phyloP scores from a whole-genome alignment of 257 asterid species.

The Primulina tabacum region DNA sequence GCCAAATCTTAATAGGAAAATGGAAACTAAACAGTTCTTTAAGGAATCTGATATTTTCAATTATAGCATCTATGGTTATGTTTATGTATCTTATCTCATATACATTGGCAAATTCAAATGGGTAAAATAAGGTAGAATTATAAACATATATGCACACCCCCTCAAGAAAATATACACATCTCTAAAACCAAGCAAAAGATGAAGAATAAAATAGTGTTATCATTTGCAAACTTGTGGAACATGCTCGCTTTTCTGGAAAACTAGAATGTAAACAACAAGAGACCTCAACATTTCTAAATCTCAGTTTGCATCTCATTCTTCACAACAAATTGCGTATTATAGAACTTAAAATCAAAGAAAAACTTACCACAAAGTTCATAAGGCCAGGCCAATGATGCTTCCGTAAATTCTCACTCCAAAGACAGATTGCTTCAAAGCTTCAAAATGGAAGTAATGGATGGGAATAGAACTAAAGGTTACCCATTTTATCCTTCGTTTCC shows the following conservation, averaged over 20 bases:
- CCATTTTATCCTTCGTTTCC: too few species aligned
- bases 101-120: not conserved
- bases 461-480: too few species aligned
- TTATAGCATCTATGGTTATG: not conserved
- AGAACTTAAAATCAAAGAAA: too few species aligned
- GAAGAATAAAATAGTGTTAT: not conserved
- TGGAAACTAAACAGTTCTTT: conserved; percentile 10
- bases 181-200: not conserved
- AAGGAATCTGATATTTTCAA: not conserved
- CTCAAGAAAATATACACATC: not conserved
- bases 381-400: too few species aligned
- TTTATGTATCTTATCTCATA: not conserved
- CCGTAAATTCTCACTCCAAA: too few species aligned
- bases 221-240: conserved; percentile 1
- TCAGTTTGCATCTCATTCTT: too few species aligned
- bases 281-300: too few species aligned
- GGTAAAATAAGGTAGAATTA: conserved; percentile 1
- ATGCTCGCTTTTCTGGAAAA: not conserved
- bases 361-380: too few species aligned
- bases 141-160: not conserved
- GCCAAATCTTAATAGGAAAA: not conserved
- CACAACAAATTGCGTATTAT: too few species aligned
- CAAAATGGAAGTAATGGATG: too few species aligned
- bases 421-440: too few species aligned
- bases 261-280: not conserved